Conservation (phyloP, 352 stramenopile genomes). For the Globisporangium uncinulatum region DNA sequence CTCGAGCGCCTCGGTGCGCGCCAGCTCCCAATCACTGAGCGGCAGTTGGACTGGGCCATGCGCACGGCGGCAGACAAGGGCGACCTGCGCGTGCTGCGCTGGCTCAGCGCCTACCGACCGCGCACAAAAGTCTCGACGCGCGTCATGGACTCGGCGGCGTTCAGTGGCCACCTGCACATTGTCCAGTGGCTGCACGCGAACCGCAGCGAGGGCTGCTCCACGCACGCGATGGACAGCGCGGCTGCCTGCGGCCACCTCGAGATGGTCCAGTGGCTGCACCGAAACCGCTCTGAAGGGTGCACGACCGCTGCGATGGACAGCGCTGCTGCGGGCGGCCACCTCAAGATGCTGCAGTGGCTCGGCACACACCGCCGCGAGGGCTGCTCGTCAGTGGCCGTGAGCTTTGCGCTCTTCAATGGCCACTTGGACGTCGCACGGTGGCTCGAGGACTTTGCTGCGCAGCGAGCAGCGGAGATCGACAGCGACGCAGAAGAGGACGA, state of each 20-base stretch:
- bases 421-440: slow-evolving; percentile 60
- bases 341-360: slow-evolving; percentile 69
- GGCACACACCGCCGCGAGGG: slow-evolving; percentile 50
- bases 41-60: slow-evolving; percentile 63
- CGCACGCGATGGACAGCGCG: slow-evolving; percentile 72
- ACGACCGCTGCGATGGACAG: slow-evolving; percentile 71
- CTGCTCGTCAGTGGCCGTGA: slow-evolving; percentile 60
- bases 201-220: slow-evolving; percentile 63
- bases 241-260: slow-evolving; percentile 62
- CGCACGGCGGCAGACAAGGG: slow-evolving; percentile 65
- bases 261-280: slow-evolving; percentile 69
- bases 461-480: neutral
- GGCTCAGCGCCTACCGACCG: slow-evolving; percentile 53
- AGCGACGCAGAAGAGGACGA: slow-evolving; percentile 3
- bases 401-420: slow-evolving; percentile 64
- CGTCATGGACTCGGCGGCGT: slow-evolving; percentile 80
- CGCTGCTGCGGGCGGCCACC: slow-evolving; percentile 54
- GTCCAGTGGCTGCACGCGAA: slow-evolving; percentile 71
- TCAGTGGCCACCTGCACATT: slow-evolving; percentile 57
- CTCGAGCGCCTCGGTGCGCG: slow-evolving; percentile 37
- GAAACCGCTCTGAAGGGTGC: slow-evolving; percentile 56
- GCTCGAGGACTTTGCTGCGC: slow-evolving; percentile 41
- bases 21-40: slow-evolving; percentile 30
- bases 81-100: slow-evolving; percentile 52
- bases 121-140: slow-evolving; percentile 46